Evolutionary conservation across 2,329 filamentous ascomycete genomes (phyloP).

Genomic region (Chaetomiaceae sp.): DNA sequence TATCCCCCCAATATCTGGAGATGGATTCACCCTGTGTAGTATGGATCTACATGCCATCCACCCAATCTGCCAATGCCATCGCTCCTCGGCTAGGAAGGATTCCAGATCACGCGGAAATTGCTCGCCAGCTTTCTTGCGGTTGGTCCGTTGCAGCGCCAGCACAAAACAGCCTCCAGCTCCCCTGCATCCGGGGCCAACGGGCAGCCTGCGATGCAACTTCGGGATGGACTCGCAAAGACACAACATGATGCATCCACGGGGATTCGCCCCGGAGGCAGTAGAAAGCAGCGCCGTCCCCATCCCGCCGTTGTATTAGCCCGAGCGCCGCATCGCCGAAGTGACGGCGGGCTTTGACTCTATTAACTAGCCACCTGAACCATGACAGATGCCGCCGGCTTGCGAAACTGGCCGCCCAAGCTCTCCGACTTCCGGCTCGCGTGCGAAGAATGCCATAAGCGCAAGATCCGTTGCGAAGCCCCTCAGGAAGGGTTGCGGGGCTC

Average conservation of each 20-base stretch:
- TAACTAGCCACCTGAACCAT: not conserved
- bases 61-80: no score
- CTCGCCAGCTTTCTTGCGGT: no score
- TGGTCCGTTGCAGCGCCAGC: no score
- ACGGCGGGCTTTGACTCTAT: no score
- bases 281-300: not conserved
- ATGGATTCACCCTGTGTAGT: no score
- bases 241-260: not conserved
- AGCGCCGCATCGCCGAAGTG: not conserved
- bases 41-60: no score
- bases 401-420: not conserved
- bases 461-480: not conserved
- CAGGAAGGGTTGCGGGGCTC: not conserved
- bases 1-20: no score
- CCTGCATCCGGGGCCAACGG: not conserved
- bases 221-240: not conserved
- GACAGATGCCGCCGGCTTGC: not conserved
- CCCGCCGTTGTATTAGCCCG: not conserved
- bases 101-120: no score
- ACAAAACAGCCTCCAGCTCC: not conserved
- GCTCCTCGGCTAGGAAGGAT: no score
- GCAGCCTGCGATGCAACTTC: not conserved
- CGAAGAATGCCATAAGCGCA: constrained; percentile 1
- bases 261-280: not conserved
- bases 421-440: not conserved